Evolutionary conservation across 805 yeast genomes (phyloP).

Genomic region (Maudiozyma bulderi): DNA sequence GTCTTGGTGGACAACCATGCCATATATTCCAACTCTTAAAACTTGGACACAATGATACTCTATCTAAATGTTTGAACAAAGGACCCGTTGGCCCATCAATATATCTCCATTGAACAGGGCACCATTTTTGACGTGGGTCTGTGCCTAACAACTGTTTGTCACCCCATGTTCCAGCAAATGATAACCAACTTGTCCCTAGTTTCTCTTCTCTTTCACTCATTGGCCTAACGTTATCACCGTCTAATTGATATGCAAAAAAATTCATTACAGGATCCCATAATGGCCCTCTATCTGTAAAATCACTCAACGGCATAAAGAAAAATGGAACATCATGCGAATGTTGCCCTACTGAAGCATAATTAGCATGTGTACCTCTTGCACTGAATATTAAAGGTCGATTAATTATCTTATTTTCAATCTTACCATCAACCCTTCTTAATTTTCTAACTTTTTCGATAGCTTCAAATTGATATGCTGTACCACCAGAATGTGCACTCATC

Average conservation of each 20-base stretch:
- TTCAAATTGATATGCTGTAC: constrained; percentile 70
- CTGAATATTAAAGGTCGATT: constrained; percentile 70
- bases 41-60: constrained; percentile 70
- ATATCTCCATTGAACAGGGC: constrained; percentile 81
- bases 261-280: constrained; percentile 89
- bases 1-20: constrained; percentile 71
- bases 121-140: constrained; percentile 79
- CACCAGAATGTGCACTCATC: constrained; percentile 98
- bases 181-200: constrained; percentile 62
- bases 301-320: constrained; percentile 70
- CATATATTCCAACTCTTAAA: constrained; percentile 89
- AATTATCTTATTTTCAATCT: constrained; percentile 53
- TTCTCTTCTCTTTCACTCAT: constrained; percentile 20
- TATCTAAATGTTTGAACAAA: constrained; percentile 57
- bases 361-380: constrained; percentile 96
- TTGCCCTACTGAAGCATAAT: constrained; percentile 91
- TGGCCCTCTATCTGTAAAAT: constrained; percentile 91
- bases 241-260: constrained; percentile 62
- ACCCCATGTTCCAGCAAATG: constrained; percentile 83
- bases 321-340: constrained; percentile 89
- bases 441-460: constrained; percentile 30
- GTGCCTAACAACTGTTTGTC: constrained; percentile 53
- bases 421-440: constrained; percentile 77
- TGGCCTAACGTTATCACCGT: constrained; percentile 44
- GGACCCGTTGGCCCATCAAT: constrained; percentile 95